Evolutionary conservation across 768 basidiomycete species (phyloP), one percentile per base, ranked within the genome.

Genomic region (Trametes maxima): DNA sequence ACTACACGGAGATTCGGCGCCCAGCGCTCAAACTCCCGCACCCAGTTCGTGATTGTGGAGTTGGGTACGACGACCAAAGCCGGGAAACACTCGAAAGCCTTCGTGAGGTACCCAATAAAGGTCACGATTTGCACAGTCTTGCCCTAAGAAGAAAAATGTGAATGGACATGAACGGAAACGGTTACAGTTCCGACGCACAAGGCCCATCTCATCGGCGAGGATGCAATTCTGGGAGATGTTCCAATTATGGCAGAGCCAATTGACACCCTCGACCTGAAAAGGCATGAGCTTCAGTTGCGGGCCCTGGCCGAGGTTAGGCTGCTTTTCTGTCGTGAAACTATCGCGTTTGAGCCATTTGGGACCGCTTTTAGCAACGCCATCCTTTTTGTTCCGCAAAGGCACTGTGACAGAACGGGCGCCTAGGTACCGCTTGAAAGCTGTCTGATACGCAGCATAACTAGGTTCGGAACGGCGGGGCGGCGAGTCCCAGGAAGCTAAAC

Each of bases 181-280:
- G 48, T 33, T 65, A 24, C 54, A 65, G 14, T 19, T 56, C 42
- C 19, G 22, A 36, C 33, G 21, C 72, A 92, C 94, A 71, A 95
- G 75, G 60, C 95, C 95, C 97, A 99, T 98, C 74, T 98, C 97
- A 71, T 99, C 97, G 2, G 97, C 96, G 21, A 98, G 82, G 64
- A 95, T 95, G 63, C 89, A 93, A 44, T 86, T 85, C 63, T 93
- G 93, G 44, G 79, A 81, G 64, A 83, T 87, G 87, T 89, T 93
- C 94, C 94, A 95, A 63, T 94, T 93, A 65, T 88, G 84, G 65
- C 83, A 87, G 47, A 94, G 78, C 92, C 90, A 93, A 56, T 92
- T 91, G 54, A 92, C 87, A 36, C 90, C 91, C 28, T 90, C 87
- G 8, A 89, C 81, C 73, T 96, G 95, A 75, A 96, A 97, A 40